These are phyloP conservation scores for Nannochloropsis gaditana DNA, from an alignment of 108 stramenopile species.

Conservation along the genomic window DNA sequence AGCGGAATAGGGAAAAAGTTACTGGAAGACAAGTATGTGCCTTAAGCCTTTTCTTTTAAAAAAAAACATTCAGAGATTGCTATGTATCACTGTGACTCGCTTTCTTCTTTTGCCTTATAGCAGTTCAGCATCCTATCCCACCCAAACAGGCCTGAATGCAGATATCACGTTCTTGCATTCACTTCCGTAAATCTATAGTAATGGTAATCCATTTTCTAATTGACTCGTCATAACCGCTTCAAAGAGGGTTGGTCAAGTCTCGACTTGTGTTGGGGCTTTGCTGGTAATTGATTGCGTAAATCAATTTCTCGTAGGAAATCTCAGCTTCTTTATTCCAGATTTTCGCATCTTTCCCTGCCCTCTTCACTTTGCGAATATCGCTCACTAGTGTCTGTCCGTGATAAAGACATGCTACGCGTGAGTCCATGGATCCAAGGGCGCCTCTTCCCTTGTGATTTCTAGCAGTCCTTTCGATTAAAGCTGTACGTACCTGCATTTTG, in stretches of 20 bases:
- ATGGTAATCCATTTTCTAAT: no score
- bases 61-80: neutral
- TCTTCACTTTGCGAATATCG: slow-evolving; percentile 17
- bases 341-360: neutral
- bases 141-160: no score
- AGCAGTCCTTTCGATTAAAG: neutral
- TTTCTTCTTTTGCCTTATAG: no score
- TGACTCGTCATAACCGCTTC: neutral
- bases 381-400: neutral
- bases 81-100: neutral
- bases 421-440: no score
- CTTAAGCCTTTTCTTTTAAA: neutral
- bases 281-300: neutral
- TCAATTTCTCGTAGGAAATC: slow-evolving; percentile 7
- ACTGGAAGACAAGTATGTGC: neutral
- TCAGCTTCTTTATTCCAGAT: slow-evolving; percentile 13
- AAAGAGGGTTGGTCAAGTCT: neutral
- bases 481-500: neutral
- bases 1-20: neutral
- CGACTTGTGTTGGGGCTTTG: slow-evolving; percentile 9
- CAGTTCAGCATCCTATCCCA: no score
- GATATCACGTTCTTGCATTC: no score
- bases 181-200: no score
- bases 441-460: neutral
- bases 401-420: no score